Base-by-base conservation (phyloP, 345 rosid genomes). In the Melastoma malabathricum region DNA sequence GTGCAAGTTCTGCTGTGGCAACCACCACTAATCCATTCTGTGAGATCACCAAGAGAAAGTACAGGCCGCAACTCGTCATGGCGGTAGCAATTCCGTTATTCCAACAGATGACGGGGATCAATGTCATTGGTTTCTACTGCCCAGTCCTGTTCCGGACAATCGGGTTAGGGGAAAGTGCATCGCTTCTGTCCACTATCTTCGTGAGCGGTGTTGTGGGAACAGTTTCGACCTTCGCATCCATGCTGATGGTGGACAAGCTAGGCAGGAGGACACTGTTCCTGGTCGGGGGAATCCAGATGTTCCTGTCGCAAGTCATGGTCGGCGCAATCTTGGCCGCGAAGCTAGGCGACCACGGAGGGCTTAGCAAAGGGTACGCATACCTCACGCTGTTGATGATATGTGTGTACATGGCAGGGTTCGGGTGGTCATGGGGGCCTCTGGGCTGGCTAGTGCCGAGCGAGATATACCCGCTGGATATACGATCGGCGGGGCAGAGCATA, bases 41-140 rank as follows among this genome's bases (percentile, higher is more conserved):
- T 59, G 75, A 65, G 12, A 68, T 82, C 53, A 45, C 57, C 0
- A 63, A 68, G 48, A 71, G 68, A 56, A 75, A 59, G 15, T 78
- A 82, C 27, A 68, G 82, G 68, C 89, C 95, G 15, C 92, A 79
- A 48, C 65, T 84, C 9, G 75, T 78, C 29, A 82, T 80, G 95
- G 79, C 97, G 13, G 54, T 82, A 2, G 70, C 60, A 3, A 76
- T 82, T 57, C 95, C 97, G 3, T 72, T 81, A 54, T 84, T 80
- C 64, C 89, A 82, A 47, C 82, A 78, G 49, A 83, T 82, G 19
- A 84, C 95, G 0, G 93, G 95, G 1, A 79, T 89, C 60, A 75
- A 89, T 17, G 83, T 82, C 54, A 76, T 82, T 0, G 59, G 64
- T 43, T 89, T 89, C 63, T 84, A 89, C 13, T 84, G 87, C 0